A percentile compares a stretch with the other conserved stretches of the same genome.
Conservation (phyloP, 1,284 basidiomycete genomes). For the Garcileccinum viscosum region DNA sequence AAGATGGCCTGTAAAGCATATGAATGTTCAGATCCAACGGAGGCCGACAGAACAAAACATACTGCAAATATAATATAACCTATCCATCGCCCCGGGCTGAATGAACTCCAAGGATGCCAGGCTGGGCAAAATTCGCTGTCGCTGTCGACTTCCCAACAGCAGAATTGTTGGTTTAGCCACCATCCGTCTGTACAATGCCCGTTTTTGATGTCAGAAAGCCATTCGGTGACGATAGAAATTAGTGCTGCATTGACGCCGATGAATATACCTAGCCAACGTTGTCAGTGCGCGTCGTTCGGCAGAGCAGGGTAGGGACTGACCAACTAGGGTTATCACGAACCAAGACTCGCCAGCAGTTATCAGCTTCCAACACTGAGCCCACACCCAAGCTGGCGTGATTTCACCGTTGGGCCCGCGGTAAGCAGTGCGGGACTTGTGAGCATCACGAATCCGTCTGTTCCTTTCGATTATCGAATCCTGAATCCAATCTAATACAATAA, state of each 20-base stretch:
- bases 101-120: conserved; percentile 91
- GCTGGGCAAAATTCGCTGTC: conserved; percentile 87
- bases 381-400: conserved; percentile 62
- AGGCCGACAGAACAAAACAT: conserved; percentile 56
- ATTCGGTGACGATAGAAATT: conserved; percentile 96
- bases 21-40: conserved; percentile 5
- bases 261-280: conserved; percentile 68
- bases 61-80: conserved; percentile 92
- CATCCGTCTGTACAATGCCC: conserved; percentile 96
- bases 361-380: conserved; percentile 66
- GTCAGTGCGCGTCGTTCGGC: conserved; percentile 3
- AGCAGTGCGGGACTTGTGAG: conserved; percentile 53
- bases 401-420: conserved; percentile 59
- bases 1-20: conserved; percentile 64
- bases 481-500: conserved; percentile 77
- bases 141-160: conserved; percentile 93
- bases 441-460: conserved; percentile 71
- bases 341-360: conserved; percentile 73
- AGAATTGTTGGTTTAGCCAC: conserved; percentile 99
- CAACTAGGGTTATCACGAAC: conserved; percentile 85
- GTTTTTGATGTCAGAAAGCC: conserved; percentile 97
- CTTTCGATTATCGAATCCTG: conserved; percentile 92
- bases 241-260: conserved; percentile 95
- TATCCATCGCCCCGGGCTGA: conserved; percentile 79
- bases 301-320: conserved; percentile 54